Conservation (phyloP, 2,329 filamentous ascomycete genomes). For the Coleophoma crateriformis region DNA sequence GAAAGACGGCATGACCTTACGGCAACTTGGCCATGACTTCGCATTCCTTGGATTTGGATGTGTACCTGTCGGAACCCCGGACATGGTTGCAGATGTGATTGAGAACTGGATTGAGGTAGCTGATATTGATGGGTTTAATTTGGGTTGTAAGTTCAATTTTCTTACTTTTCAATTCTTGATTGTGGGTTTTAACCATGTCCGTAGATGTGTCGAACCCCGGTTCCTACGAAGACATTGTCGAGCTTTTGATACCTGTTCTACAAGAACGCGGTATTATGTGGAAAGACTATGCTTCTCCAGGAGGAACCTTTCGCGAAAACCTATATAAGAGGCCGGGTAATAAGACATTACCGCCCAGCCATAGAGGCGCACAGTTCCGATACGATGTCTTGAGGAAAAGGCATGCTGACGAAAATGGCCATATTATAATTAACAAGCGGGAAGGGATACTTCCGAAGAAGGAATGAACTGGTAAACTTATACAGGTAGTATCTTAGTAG, state of each 20-base stretch:
- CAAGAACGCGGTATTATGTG: constrained; percentile 47
- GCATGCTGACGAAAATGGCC: too few species aligned
- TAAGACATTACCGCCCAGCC: too few species aligned
- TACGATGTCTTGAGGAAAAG: too few species aligned
- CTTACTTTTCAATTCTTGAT: neutral
- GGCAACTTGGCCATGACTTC: constrained; percentile 60
- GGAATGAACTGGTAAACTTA: too few species aligned
- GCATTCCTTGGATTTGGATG: neutral
- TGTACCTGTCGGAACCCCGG: neutral
- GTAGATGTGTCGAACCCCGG: constrained; percentile 57
- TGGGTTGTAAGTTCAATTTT: constrained; percentile 29
- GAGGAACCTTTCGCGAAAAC: constrained; percentile 54
- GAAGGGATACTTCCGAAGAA: too few species aligned
- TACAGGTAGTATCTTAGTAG: too few species aligned
- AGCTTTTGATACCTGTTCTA: constrained; percentile 58
- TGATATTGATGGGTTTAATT: constrained; percentile 69
- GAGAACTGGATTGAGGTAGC: constrained; percentile 62
- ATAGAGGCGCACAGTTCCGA: too few species aligned
- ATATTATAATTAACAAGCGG: too few species aligned
- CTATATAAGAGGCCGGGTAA: constrained; percentile 30
- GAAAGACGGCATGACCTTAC: constrained; percentile 40
- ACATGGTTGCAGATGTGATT: constrained; percentile 38
- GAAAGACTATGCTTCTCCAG: constrained; percentile 41
- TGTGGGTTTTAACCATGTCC: constrained; percentile 29
- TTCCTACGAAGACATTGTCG: constrained; percentile 60